A percentile compares a stretch with the other conserved stretches of the same genome.
Conservation (phyloP, 352 stramenopile species). For the Phytophthora fragariaefolia region DNA sequence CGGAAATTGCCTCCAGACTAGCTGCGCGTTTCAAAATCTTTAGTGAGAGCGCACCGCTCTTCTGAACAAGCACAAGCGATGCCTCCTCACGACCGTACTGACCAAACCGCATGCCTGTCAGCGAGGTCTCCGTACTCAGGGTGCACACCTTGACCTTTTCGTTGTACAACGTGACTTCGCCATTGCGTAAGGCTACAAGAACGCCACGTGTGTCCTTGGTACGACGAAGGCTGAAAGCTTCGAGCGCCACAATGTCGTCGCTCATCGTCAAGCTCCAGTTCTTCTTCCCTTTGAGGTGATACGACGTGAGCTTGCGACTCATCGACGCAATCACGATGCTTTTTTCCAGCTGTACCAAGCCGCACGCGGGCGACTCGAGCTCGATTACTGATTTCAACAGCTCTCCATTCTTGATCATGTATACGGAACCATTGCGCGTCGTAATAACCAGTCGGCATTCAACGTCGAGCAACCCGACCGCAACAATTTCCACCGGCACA, state of each 20-base stretch:
- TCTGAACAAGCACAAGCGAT: conserved; percentile 82
- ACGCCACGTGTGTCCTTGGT: conserved; percentile 83
- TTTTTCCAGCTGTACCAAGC: conserved; percentile 80
- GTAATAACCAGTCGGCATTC: conserved; percentile 89
- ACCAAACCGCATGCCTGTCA: conserved; percentile 88
- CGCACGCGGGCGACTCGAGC: conserved; percentile 79
- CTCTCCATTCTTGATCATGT: conserved; percentile 93
- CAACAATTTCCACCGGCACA: conserved; percentile 79
- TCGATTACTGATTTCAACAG: conserved; percentile 89
- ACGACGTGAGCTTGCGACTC: conserved; percentile 88
- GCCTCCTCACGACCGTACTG: conserved; percentile 90
- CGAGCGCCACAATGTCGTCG: conserved; percentile 84
- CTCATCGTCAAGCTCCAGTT: conserved; percentile 90
- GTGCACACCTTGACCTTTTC: conserved; percentile 88
- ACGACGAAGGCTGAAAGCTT: conserved; percentile 71
- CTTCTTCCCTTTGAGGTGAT: conserved; percentile 92
- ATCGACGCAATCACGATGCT: conserved; percentile 90
- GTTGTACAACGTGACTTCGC: conserved; percentile 90
- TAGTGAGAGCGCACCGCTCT: conserved; percentile 79
- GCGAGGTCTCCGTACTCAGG: conserved; percentile 60
- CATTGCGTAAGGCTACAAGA: conserved; percentile 85
- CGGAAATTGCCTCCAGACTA: conserved; percentile 77
- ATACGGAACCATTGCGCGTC: conserved; percentile 86
- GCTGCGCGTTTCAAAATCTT: conserved; percentile 92
- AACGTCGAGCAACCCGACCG: conserved; percentile 76